A percentile compares a stretch with the other conserved stretches of the same genome.
Conservation (phyloP, 352 stramenopile species). For the Phytophthora lateralis region DNA sequence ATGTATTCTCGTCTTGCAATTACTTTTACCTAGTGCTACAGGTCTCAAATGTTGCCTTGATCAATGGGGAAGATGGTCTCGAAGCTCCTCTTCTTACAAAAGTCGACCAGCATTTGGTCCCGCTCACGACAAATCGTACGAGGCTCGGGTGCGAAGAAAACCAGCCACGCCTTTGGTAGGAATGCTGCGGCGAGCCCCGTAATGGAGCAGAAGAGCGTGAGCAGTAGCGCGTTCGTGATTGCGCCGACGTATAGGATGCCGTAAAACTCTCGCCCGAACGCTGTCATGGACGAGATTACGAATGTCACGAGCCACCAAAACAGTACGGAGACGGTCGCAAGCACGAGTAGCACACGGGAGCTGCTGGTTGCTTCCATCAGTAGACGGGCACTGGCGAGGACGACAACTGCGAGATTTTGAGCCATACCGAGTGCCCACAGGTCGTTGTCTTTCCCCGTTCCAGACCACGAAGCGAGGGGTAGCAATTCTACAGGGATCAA, state of each 20-base stretch:
- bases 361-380: constrained; percentile 53
- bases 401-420: constrained; percentile 68
- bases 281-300: constrained; percentile 52
- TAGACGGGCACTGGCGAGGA: constrained; percentile 58
- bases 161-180: constrained; percentile 33
- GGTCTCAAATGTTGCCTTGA: constrained; percentile 18
- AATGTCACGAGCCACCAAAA: constrained; percentile 58
- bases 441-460: constrained; percentile 62
- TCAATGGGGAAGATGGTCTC: constrained; percentile 54
- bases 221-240: constrained; percentile 46
- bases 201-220: constrained; percentile 40
- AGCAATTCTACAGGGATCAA: constrained; percentile 49
- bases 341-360: constrained; percentile 28
- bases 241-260: constrained; percentile 50
- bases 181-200: constrained; percentile 40
- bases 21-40: background rate
- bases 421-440: constrained; percentile 67
- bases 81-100: constrained; percentile 23
- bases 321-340: constrained; percentile 44
- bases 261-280: constrained; percentile 71
- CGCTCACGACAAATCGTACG: constrained; percentile 58
- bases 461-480: constrained; percentile 49
- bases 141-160: constrained; percentile 45
- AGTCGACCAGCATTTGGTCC: constrained; percentile 39
- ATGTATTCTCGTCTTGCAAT: constrained; percentile 19